These are phyloP conservation scores for Blepharisma japonicum DNA, from an alignment of 73 alveolate genomes.

Conservation along the genomic window DNA sequence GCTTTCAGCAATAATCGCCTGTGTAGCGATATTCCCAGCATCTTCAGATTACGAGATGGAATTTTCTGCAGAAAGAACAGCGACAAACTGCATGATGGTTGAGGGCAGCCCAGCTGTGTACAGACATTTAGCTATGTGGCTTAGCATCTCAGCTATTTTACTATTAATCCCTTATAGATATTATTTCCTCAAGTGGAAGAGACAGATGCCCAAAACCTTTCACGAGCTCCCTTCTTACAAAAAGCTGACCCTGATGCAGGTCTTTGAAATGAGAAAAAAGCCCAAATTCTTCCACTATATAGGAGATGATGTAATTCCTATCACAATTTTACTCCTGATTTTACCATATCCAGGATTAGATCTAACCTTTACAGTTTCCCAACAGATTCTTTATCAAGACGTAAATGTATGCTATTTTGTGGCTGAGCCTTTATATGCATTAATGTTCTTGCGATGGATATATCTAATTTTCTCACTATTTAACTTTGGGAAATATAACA, in stretches of 20 bases:
- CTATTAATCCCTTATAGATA: background rate
- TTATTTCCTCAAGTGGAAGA: background rate
- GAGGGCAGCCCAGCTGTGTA: background rate
- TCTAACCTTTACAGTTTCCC: background rate
- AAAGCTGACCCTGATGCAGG: background rate
- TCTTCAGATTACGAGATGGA: slow-evolving; percentile 1
- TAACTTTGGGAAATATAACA: slow-evolving; percentile 23
- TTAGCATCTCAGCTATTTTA: background rate
- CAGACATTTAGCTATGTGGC: background rate
- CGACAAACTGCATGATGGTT: background rate
- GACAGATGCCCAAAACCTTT: background rate
- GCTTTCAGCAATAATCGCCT: background rate
- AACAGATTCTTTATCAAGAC: background rate
- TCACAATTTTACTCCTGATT: slow-evolving; percentile 12
- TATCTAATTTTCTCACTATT: background rate
- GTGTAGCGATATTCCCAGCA: slow-evolving; percentile 18
- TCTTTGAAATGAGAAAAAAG: background rate
- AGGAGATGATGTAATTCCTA: background rate
- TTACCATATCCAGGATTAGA: slow-evolving; percentile 11
- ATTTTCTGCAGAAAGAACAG: background rate
- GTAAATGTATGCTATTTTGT: background rate
- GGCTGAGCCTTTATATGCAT: slow-evolving; percentile 7
- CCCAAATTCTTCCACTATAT: background rate
- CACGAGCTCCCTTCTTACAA: slow-evolving; percentile 2
- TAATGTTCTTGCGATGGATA: background rate